These are phyloP conservation scores for Clonostachys rhizophaga DNA, from an alignment of 2,329 filamentous ascomycete species.

Conservation along the genomic window DNA sequence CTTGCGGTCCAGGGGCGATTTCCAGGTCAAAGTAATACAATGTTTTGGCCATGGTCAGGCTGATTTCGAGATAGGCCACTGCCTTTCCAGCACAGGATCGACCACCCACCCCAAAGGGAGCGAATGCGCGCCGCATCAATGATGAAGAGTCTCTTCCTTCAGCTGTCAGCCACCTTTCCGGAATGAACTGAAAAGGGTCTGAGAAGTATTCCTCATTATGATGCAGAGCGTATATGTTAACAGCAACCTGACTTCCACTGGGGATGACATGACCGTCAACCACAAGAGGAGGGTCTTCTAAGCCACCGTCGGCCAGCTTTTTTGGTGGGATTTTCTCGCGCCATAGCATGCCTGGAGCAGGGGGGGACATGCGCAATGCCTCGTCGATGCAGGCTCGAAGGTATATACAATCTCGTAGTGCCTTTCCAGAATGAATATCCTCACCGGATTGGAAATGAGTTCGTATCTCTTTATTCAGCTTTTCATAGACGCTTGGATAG, in stretches of 20 bases:
- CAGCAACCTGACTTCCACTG: slow-evolving; percentile 6
- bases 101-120: slow-evolving; percentile 1
- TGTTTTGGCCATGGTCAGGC: slow-evolving; percentile 1
- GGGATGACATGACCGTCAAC: slow-evolving; percentile 9
- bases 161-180: slow-evolving; percentile 17
- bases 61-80: slow-evolving; percentile 4
- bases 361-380: slow-evolving; percentile 11
- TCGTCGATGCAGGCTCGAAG: slow-evolving; percentile 33
- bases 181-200: slow-evolving; percentile 3
- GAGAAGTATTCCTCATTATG: slow-evolving; percentile 5
- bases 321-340: slow-evolving; percentile 4
- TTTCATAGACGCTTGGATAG: slow-evolving; percentile 5
- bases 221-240: slow-evolving; percentile 10
- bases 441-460: slow-evolving; percentile 22
- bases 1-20: neutral
- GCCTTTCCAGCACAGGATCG: slow-evolving; percentile 4
- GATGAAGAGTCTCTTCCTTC: slow-evolving; percentile 14
- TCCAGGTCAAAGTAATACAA: slow-evolving; percentile 4
- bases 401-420: slow-evolving; percentile 24
- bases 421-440: slow-evolving; percentile 9
- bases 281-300: slow-evolving; percentile 1
- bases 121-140: slow-evolving; percentile 9
- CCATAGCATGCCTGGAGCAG: slow-evolving; percentile 4
- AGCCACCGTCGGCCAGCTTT: too few relatives aligned
- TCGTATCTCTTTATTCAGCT: slow-evolving; percentile 25